Percentiles rank a stretch among this genome's conserved stretches.
These are phyloP conservation scores for Artemisia argyi DNA, from an alignment of 129 eudicot species.

Conservation along the genomic window DNA sequence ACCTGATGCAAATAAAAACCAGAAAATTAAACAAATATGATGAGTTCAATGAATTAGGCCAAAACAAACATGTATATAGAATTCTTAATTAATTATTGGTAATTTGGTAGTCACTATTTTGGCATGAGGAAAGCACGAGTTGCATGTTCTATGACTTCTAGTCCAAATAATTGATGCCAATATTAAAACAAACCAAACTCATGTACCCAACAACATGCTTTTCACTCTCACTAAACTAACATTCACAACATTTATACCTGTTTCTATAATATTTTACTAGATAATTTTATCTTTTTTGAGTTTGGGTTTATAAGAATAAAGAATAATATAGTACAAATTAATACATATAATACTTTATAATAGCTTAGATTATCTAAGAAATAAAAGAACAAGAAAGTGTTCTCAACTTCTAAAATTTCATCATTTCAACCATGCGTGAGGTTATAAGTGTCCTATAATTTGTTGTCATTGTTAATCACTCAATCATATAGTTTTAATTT, in stretches of 20 bases:
- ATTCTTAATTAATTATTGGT: constrained; percentile 20
- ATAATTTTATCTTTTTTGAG: not conserved
- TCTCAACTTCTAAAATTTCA: too few relatives aligned
- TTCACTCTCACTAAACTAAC: constrained; percentile 19
- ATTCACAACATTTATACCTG: constrained; percentile 12
- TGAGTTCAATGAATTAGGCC: not conserved
- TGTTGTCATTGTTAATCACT: too few relatives aligned
- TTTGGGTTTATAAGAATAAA: too few relatives aligned
- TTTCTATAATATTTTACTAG: not conserved
- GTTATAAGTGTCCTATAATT: too few relatives aligned
- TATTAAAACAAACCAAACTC: constrained; percentile 12
- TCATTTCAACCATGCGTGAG: too few relatives aligned
- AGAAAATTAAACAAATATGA: not conserved
- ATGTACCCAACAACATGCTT: constrained; percentile 25
- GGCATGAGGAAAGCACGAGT: constrained; percentile 38
- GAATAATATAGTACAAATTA: too few relatives aligned
- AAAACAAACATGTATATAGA: not conserved
- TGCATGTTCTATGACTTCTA: constrained; percentile 33
- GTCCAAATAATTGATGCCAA: constrained; percentile 28
- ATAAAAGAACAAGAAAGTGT: too few relatives aligned
- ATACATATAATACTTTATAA: too few relatives aligned
- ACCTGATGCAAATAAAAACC: too few relatives aligned
- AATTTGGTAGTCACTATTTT: constrained; percentile 33
- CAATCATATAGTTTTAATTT: too few relatives aligned
- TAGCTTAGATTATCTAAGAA: too few relatives aligned